Evolutionary conservation across 306 rosid species (phyloP), one percentile per base, ranked within the genome.

Genomic region (Rosa lucieae): DNA sequence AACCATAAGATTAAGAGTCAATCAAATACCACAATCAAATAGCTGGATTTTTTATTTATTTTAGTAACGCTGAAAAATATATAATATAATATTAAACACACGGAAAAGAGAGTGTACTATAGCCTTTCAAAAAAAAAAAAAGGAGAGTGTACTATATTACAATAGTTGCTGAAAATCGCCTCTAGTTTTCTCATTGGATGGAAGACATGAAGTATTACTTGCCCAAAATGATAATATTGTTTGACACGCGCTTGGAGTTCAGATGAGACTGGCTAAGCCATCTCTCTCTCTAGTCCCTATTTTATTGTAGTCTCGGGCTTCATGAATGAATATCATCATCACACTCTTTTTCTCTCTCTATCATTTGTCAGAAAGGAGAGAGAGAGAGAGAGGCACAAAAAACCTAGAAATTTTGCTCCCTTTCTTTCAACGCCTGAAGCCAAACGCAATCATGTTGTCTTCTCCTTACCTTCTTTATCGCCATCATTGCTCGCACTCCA

Each of bases 401-500:
- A 35, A 79, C 85, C 86, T 86, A 80, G 81, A 82, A 37, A 48
- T 47, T 61, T 43, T 3, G 55, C 39, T 58, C 77, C 81, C 83
- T 84, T 82, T 73, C 65, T 73, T 88, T 86, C 88, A 88, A 81
- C 80, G 84, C 86, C 80, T 63, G 68, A 84, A 61, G 43, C 73
- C 77, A 85, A 85, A 80, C 59, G 84, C 77, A 86, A 86, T 86
- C 85, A 88, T 86, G 76, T 86, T 93, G 98, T 87, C 88, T 39
- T 87, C 80, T 71, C 77, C 52, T 78, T 55, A 37, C 81, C 68
- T 83, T 87, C 90, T 87, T 87, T 73, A 80, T 84, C 90, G 84
- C 92, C 97, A 89, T 89, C 97, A 89, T 91, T 89, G 87, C 74
- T 73, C 84, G 89, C 87, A 87, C 94, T 11, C 80, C 84, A 3